These are phyloP conservation scores for Talaromyces sp. DNA, from an alignment of 2,329 filamentous ascomycete genomes.

Conservation along the genomic window DNA sequence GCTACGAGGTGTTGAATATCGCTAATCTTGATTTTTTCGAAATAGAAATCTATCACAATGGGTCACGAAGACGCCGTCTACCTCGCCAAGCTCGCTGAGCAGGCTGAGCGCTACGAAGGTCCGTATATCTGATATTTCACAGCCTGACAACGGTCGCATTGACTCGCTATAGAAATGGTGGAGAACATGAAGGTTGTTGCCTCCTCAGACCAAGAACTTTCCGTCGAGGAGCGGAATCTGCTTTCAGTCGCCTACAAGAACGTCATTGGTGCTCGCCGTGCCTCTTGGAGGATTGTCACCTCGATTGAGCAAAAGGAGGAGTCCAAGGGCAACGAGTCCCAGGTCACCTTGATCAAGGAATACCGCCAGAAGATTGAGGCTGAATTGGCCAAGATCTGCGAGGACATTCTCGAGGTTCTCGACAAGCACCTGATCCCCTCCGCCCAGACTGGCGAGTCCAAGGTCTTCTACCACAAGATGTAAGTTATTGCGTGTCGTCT, in stretches of 20 bases:
- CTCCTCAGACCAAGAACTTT: constrained; percentile 74
- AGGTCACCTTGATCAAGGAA: constrained; percentile 87
- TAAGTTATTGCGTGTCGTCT: constrained; percentile 50
- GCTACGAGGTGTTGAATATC: not conserved
- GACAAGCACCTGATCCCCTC: constrained; percentile 92
- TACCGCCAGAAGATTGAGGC: constrained; percentile 98
- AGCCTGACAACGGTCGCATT: constrained; percentile 12
- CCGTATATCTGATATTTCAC: constrained; percentile 29
- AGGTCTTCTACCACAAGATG: constrained; percentile 99
- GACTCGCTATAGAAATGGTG: constrained; percentile 74
- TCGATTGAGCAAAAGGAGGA: constrained; percentile 99
- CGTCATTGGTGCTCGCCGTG: constrained; percentile 95
- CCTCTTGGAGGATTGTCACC: constrained; percentile 98
- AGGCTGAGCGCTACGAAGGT: constrained; percentile 99
- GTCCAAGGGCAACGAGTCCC: constrained; percentile 94
- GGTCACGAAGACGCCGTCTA: constrained; percentile 99
- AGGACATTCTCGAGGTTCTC: constrained; percentile 93
- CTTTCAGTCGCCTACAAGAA: constrained; percentile 99
- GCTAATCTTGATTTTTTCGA: not conserved
- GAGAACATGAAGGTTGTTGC: constrained; percentile 99
- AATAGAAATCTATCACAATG: constrained; percentile 62
- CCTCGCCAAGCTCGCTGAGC: constrained; percentile 99
- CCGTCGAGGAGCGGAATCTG: constrained; percentile 87
- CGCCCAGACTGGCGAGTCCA: constrained; percentile 94
- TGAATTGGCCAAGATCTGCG: constrained; percentile 96